Evolutionary conservation across 1,284 basidiomycete genomes (phyloP).

Genomic region (Ceratobasidium sp.): DNA sequence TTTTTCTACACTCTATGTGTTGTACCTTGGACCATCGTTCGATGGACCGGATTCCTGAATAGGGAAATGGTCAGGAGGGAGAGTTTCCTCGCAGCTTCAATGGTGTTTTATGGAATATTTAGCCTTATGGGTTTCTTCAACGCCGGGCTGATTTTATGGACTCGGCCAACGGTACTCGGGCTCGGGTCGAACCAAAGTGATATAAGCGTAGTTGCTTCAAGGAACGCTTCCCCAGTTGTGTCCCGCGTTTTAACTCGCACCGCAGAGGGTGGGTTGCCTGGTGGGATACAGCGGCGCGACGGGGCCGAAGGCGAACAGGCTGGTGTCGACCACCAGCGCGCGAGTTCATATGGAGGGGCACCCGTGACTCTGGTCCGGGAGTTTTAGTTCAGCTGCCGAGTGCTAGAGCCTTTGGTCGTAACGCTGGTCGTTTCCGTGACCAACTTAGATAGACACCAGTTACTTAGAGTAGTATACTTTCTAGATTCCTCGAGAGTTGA

Average conservation of each 20-base stretch:
- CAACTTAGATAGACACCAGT: no score
- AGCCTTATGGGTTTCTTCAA: constrained; percentile 21
- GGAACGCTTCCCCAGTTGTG: neutral
- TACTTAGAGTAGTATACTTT: no score
- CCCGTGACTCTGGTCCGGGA: constrained; percentile 2
- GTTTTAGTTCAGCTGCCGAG: no score
- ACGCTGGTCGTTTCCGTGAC: no score
- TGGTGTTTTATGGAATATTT: constrained; percentile 21
- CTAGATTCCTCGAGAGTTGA: no score
- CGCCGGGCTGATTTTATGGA: neutral
- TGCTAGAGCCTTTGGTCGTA: no score
- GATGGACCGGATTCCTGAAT: neutral
- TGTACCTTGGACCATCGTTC: neutral
- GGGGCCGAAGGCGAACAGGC: neutral
- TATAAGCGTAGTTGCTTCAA: neutral
- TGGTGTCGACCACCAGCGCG: neutral
- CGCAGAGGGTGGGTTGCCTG: neutral
- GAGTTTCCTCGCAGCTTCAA: neutral
- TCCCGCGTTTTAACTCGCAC: neutral
- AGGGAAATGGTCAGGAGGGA: neutral
- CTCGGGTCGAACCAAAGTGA: constrained; percentile 8
- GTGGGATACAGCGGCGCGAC: neutral
- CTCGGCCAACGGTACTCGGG: neutral
- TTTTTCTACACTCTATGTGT: constrained; percentile 13
- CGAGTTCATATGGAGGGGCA: constrained; percentile 9